Evolutionary conservation across 2,329 filamentous ascomycete genomes (phyloP).

Genomic region (Ceratocystis destructans): DNA sequence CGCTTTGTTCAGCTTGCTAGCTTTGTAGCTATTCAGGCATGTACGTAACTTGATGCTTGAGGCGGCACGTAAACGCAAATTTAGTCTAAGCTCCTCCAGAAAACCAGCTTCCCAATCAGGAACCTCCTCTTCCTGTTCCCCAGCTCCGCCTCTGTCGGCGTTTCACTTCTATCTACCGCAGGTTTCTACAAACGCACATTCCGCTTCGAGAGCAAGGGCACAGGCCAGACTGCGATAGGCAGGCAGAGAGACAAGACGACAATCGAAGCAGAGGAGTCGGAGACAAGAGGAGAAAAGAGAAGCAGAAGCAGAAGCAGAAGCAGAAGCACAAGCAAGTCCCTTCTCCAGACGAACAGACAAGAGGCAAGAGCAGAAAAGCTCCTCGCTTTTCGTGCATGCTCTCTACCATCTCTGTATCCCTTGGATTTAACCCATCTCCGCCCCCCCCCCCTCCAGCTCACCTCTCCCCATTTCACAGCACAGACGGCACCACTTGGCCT

Average conservation of each 20-base stretch:
- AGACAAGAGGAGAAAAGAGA: neutral
- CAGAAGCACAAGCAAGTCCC: too few species aligned
- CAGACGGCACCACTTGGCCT: neutral
- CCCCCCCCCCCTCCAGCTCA: neutral
- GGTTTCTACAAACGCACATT: neutral
- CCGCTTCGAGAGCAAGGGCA: neutral
- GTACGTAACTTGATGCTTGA: neutral
- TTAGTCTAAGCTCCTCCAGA: neutral
- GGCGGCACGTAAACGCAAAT: neutral
- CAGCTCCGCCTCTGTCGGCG: neutral
- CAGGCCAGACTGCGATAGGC: neutral
- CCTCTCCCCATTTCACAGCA: neutral
- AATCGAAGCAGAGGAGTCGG: too few species aligned
- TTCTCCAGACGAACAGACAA: neutral
- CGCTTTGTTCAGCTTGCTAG: slow-evolving; percentile 2
- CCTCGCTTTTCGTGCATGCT: neutral
- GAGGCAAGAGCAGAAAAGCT: neutral
- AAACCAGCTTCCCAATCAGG: slow-evolving; percentile 2
- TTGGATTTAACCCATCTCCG: neutral
- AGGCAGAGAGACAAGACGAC: too few species aligned
- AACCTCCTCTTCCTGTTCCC: neutral
- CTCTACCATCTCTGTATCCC: neutral
- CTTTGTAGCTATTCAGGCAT: neutral
- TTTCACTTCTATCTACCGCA: neutral
- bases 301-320: neutral